phyloP scores from a whole-genome alignment of 78 protist species.

The Tieghemostelium lacteum region DNA sequence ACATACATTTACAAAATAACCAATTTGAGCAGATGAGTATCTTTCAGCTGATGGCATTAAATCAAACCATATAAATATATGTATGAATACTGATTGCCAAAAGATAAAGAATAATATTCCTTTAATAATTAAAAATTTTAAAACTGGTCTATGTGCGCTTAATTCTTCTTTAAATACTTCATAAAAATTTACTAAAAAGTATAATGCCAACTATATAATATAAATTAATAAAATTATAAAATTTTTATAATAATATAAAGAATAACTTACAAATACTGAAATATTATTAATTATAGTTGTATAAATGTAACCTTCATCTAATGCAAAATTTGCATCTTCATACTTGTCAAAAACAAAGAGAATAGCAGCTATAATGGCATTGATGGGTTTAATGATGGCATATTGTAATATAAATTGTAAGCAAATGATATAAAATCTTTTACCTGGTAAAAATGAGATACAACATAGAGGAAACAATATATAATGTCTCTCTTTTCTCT shows the following conservation, averaged over 20 bases:
- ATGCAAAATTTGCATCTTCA: constrained; percentile 13
- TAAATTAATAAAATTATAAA: neutral
- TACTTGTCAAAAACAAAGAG: neutral
- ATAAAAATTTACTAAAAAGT: constrained; percentile 40
- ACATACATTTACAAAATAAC: constrained; percentile 12
- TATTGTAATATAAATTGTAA: constrained; percentile 7
- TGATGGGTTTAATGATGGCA: constrained; percentile 8
- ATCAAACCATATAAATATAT: constrained; percentile 12
- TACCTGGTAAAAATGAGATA: neutral
- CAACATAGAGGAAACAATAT: constrained; percentile 2
- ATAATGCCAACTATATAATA: constrained; percentile 8
- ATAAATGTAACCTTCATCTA: constrained; percentile 8
- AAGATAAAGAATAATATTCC: constrained; percentile 11
- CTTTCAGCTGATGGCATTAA: constrained; percentile 10
- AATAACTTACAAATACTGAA: constrained; percentile 23
- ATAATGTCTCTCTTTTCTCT: neutral
- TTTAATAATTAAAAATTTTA: constrained; percentile 34
- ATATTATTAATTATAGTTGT: constrained; percentile 20
- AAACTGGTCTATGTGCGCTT: constrained; percentile 16
- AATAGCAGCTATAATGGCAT: constrained; percentile 9
- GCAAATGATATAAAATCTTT: constrained; percentile 1
- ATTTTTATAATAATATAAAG: neutral
- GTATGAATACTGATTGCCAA: constrained; percentile 44
- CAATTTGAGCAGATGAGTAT: constrained; percentile 1
- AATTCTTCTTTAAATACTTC: constrained; percentile 33